Evolutionary conservation across 495 filamentous ascomycete species (phyloP), one percentile per base, ranked within the genome.

Genomic region (Usnea hakonensis): DNA sequence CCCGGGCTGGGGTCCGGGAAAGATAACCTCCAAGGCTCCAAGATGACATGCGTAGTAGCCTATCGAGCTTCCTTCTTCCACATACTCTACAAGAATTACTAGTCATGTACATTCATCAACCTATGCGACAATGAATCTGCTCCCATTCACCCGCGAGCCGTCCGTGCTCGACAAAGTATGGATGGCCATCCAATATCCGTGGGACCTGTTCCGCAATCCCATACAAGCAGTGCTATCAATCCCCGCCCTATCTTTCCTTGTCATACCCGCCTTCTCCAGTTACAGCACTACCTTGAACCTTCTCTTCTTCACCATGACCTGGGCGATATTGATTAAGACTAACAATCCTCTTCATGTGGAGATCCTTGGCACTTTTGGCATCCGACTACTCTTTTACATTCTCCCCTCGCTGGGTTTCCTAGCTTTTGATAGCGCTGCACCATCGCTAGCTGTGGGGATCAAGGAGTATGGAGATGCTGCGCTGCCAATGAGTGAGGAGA

Each of bases 241-340:
- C 57, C 90, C 91, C 5, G 73, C 90, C 33, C 72, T 90, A 30
- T 87, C 85, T 13, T 71, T 81, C 78, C 80, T 85, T 72, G 85
- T 83, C 72, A 64, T 83, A 6, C 81, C 82, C 4, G 72, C 77
- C 53, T 70, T 82, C 30, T 75, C 75, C 9, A 76, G 64, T 13
- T 91, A 86, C 74, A 86, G 85, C 52, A 91, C 90, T 4, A 90
- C 83, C 16, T 76, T 96, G 61, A 96, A 95, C 70, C 69, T 95
- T 21, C 71, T 95, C 54, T 93, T 95, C 76, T 96, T 97, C 76
- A 93, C 90, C 72, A 83, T 85, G 70, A 93, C 89, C 71, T 96
- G 92, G 92, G 83, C 84, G 10, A 93, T 90, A 0, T 80, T 97
- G 13, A 83, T 94, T 3, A 76, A 91, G 21, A 88, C 87, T 38